phyloP scores from a whole-genome alignment of 176 grass and related monocot genomes.

The Avena insularis region DNA sequence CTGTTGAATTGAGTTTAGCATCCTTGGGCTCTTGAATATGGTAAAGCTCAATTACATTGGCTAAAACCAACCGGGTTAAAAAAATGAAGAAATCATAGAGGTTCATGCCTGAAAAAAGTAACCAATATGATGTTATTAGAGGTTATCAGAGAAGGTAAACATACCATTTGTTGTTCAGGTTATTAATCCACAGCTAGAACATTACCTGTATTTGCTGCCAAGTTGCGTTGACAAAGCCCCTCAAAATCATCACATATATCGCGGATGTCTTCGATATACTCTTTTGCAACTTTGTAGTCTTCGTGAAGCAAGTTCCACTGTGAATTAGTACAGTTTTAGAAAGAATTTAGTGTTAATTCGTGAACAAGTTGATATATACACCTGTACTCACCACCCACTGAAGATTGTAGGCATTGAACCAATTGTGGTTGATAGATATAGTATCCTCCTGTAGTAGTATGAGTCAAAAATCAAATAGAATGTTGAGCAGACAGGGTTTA shows the following conservation, averaged over 20 bases:
- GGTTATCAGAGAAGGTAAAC: constrained; percentile 28
- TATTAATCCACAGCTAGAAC: constrained; percentile 24
- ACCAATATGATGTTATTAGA: constrained; percentile 38
- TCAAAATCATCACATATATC: constrained; percentile 95
- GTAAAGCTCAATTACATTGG: constrained; percentile 66
- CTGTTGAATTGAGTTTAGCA: constrained; percentile 29
- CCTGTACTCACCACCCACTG: constrained; percentile 77
- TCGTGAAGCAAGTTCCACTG: constrained; percentile 93
- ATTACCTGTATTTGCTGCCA: constrained; percentile 91
- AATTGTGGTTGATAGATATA: constrained; percentile 99
- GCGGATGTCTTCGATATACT: constrained; percentile 97
- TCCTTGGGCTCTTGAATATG: constrained; percentile 55
- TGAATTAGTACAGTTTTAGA: constrained; percentile 30
- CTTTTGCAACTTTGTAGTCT: constrained; percentile 93
- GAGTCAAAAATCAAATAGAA: constrained; percentile 8
- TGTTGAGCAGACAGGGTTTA: not conserved
- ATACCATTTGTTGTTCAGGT: constrained; percentile 12
- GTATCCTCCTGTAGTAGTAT: constrained; percentile 74
- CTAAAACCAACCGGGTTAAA: constrained; percentile 69
- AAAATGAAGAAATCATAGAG: constrained; percentile 96
- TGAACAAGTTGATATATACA: constrained; percentile 31
- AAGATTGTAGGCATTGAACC: constrained; percentile 96
- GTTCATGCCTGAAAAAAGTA: constrained; percentile 81
- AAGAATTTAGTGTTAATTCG: constrained; percentile 16
- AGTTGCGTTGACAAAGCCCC: constrained; percentile 85